Conservation (phyloP, 176 grass and related monocot genomes). For the Carex kokanica region DNA sequence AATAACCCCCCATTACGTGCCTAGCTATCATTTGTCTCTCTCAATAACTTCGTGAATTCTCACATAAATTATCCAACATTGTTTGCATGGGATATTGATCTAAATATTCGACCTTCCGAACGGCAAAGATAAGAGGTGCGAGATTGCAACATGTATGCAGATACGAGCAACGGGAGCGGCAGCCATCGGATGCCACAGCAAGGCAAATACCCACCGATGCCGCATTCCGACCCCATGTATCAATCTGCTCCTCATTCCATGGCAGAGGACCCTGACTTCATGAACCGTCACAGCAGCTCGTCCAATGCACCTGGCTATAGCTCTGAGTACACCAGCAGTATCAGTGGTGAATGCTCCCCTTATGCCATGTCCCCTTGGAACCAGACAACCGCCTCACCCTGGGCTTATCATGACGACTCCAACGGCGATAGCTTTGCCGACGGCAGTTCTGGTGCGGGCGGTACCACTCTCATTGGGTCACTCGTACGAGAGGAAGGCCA, state of each 20-base stretch:
- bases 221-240: conserved; percentile 26
- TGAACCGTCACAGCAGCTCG: conserved; percentile 69
- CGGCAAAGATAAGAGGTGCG: not conserved
- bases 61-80: conserved; percentile 9
- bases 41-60: not conserved
- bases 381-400: conserved; percentile 67
- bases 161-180: conserved; percentile 35
- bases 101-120: not conserved
- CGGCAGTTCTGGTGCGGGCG: not conserved
- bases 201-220: conserved; percentile 37
- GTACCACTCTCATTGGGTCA: conserved; percentile 50
- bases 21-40: conserved; percentile 5
- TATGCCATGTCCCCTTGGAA: conserved; percentile 99
- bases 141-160: conserved; percentile 17
- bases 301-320: conserved; percentile 46
- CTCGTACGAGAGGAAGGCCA: conserved; percentile 81
- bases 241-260: conserved; percentile 51
- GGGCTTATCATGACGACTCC: conserved; percentile 50
- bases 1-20: conserved; percentile 17
- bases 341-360: conserved; percentile 84
- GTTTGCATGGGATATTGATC: conserved; percentile 23
- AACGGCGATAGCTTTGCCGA: conserved; percentile 7
- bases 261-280: conserved; percentile 46
- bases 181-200: conserved; percentile 36
- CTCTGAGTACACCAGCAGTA: conserved; percentile 68